Evolutionary conservation across 805 yeast genomes (phyloP), one percentile per base, ranked within the genome.

Genomic region (Kuraishia capsulata): DNA sequence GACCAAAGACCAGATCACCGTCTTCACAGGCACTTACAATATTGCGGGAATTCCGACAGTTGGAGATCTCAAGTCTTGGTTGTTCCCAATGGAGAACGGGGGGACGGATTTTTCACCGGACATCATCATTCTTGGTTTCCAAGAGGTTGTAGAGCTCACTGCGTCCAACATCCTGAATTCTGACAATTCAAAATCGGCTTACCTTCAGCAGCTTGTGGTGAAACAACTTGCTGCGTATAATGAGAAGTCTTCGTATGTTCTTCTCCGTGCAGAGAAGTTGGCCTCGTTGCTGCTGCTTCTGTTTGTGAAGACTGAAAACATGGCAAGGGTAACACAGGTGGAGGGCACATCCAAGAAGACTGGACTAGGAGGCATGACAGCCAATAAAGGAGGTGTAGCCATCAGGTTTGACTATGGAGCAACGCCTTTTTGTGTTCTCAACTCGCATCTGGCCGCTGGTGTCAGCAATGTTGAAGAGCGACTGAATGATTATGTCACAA

Each of bases 301-400:
- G 36, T 81, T 80, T 54, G 86, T 77, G 4, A 74, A 71, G 42
- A 57, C 70, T 5, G 66, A 64, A 31, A 57, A 64, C 36, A 63
- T 69, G 40, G 45, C 50, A 1, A 53, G 67, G 39, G 78, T 92
- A 3, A 83, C 85, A 11, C 81, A 82, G 51, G 96, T 92, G 4
- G 89, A 88, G 48, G 97, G 97, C n/a, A 73, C 89, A n/a, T 73
- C 84, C 10, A 90, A 89, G 51, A 90, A 90, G 51, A 89, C 97
- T 0, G 98, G 98, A 0, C 69, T 90, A 37, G 95, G 96, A 24
- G 98, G 98, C 4, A 78, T 88, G 60, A 79, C 94, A 40, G 77
- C 78, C 9, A 62, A 62, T 36, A 75, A 75, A 49, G 81, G 81
- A 16, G 79, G 72, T 3, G 76, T 77, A 51, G 78, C 76, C 0